Evolutionary conservation across 2,329 filamentous ascomycete species (phyloP).

Genomic region (Cladorrhinum sp.): DNA sequence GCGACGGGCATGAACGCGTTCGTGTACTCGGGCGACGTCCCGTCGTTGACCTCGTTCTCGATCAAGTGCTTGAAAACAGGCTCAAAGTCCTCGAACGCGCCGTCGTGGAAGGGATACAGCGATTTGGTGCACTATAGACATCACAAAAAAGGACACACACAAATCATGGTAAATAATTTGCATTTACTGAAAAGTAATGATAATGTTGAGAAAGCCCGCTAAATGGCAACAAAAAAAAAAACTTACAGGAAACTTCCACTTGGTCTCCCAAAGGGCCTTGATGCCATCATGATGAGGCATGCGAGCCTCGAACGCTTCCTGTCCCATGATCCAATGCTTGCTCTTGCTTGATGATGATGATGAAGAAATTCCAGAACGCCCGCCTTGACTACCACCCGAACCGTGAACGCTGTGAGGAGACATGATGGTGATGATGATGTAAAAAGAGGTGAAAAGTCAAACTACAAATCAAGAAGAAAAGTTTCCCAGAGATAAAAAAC

Average conservation of each 20-base stretch:
- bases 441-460: not conserved
- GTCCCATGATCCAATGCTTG: constrained; percentile 44
- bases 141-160: not conserved
- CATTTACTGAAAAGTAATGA: not conserved
- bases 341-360: no score
- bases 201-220: not conserved
- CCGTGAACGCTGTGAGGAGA: constrained; percentile 27
- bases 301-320: constrained; percentile 39
- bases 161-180: constrained; percentile 4
- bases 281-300: constrained; percentile 60
- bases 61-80: constrained; percentile 65
- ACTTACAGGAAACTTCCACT: constrained; percentile 66
- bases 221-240: not conserved
- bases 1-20: constrained; percentile 60
- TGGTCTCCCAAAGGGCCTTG: constrained; percentile 67
- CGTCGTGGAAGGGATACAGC: constrained; percentile 74
- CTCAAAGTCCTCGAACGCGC: constrained; percentile 63
- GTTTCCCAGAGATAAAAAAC: constrained; percentile 10
- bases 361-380: not conserved
- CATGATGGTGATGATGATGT: constrained; percentile 25
- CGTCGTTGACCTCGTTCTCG: constrained; percentile 60
- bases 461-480: not conserved
- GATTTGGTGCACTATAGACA: constrained; percentile 50
- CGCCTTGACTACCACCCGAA: not conserved
- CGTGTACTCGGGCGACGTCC: constrained; percentile 64